A percentile compares a stretch with the other conserved stretches of the same genome.
phyloP scores from a whole-genome alignment of 2,329 filamentous ascomycete species.

The Cordyceps cicadae region DNA sequence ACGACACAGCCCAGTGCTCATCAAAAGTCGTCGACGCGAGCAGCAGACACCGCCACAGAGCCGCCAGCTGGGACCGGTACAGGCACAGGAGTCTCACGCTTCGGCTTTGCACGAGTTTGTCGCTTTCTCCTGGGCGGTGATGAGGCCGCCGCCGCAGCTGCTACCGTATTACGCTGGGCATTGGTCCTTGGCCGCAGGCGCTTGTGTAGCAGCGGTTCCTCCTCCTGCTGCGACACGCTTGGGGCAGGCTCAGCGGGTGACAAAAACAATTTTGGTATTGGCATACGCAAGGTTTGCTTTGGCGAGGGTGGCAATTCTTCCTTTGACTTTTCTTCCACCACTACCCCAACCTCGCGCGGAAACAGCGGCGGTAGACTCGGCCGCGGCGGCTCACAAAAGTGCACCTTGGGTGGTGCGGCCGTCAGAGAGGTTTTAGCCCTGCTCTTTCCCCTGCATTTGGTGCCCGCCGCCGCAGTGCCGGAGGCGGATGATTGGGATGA shows the following conservation, averaged over 20 bases:
- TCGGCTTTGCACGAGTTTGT: neutral
- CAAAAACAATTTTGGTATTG: too few relatives aligned
- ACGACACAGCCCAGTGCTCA: neutral
- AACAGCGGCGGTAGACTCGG: constrained; percentile 8
- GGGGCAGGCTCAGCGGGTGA: neutral
- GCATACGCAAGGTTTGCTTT: neutral
- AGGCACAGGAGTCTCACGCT: neutral
- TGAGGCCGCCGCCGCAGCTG: neutral
- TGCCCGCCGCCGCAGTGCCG: neutral
- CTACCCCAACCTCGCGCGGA: neutral
- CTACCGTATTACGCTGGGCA: neutral
- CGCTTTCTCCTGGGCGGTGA: neutral
- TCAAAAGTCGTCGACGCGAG: neutral
- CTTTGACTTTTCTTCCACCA: neutral
- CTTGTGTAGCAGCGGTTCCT: neutral
- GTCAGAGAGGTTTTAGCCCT: neutral
- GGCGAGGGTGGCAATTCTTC: neutral
- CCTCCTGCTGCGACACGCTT: too few relatives aligned
- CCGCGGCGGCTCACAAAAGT: neutral
- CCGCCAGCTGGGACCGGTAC: neutral
- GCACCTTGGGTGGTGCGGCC: neutral
- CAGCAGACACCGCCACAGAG: neutral
- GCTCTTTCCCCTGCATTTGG: neutral
- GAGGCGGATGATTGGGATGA: constrained; percentile 14
- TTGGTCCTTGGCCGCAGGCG: constrained; percentile 2